Conservation (phyloP, 1,284 basidiomycete genomes). For the Porodaedalea pini region DNA sequence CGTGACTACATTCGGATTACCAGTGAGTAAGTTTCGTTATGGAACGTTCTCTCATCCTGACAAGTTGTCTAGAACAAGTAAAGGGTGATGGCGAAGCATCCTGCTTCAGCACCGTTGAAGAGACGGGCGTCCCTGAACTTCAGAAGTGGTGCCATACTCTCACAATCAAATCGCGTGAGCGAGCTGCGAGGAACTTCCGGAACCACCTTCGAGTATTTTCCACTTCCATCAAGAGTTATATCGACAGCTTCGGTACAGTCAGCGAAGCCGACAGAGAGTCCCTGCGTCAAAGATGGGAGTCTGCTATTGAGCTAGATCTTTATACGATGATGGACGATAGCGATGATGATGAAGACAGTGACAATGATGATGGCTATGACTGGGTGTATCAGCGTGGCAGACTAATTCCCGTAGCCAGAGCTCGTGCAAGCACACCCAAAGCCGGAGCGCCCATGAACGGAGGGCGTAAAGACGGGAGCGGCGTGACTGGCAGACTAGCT, state of each 20-base stretch:
- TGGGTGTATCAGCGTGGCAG: conserved; percentile 7
- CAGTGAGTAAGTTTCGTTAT: conserved; percentile 30
- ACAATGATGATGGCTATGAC: conserved; percentile 14
- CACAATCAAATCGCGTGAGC: conserved; percentile 52
- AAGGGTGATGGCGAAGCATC: conserved; percentile 55
- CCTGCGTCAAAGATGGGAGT: conserved; percentile 54
- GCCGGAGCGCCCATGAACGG: conserved; percentile 27
- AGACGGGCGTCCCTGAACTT: conserved; percentile 54
- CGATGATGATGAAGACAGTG: conserved; percentile 27
- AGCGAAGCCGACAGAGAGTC: conserved; percentile 45
- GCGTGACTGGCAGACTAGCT: conserved; percentile 44
- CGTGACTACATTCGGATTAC: conserved; percentile 57
- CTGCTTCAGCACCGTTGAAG: conserved; percentile 51
- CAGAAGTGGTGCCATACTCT: conserved; percentile 58
- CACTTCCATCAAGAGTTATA: conserved; percentile 44
- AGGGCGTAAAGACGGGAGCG: conserved; percentile 31
- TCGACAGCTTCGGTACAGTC: conserved; percentile 48
- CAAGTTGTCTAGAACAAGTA: conserved; percentile 35
- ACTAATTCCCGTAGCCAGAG: conserved; percentile 3
- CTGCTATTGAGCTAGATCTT: conserved; percentile 26
- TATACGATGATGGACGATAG: conserved; percentile 23
- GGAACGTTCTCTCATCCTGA: not conserved
- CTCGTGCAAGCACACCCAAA: not conserved
- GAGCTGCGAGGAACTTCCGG: conserved; percentile 46
- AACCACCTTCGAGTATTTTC: conserved; percentile 47